Conservation (phyloP, 2,329 filamentous ascomycete species). For the Waltergamsia citrina region DNA sequence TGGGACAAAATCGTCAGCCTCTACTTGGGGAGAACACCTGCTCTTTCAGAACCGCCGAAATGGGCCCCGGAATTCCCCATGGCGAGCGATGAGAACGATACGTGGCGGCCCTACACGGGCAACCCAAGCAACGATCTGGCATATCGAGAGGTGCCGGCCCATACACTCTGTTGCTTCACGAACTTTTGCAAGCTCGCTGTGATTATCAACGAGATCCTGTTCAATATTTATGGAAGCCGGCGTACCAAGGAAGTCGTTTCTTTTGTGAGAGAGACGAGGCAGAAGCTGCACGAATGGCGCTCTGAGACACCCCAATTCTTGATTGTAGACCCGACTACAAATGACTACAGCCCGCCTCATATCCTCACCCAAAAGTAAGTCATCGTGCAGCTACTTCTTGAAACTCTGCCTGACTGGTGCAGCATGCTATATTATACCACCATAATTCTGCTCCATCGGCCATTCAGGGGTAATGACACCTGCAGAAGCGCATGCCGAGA, state of each 20-base stretch:
- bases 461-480: constrained; percentile 14
- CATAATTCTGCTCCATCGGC: constrained; percentile 14
- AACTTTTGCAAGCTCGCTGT: constrained; percentile 13
- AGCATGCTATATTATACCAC: constrained; percentile 13
- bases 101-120: background rate
- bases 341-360: background rate
- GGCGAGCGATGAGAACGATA: constrained; percentile 3
- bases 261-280: background rate
- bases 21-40: constrained; percentile 14
- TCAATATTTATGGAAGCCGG: constrained; percentile 7
- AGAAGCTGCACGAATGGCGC: constrained; percentile 8
- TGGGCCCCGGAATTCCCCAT: constrained; percentile 3
- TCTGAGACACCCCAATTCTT: constrained; percentile 7
- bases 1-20: constrained; percentile 18
- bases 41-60: constrained; percentile 4
- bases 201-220: constrained; percentile 14
- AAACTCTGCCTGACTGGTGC: background rate
- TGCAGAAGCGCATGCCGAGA: constrained; percentile 7
- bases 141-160: no score
- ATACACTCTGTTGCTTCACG: background rate
- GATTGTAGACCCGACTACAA: constrained; percentile 4
- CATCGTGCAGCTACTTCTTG: background rate
- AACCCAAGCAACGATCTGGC: background rate
- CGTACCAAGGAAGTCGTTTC: background rate
- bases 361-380: constrained; percentile 4